These are phyloP conservation scores for Fraxinus anomala DNA, from an alignment of 257 asterid genomes.

Conservation along the genomic window DNA sequence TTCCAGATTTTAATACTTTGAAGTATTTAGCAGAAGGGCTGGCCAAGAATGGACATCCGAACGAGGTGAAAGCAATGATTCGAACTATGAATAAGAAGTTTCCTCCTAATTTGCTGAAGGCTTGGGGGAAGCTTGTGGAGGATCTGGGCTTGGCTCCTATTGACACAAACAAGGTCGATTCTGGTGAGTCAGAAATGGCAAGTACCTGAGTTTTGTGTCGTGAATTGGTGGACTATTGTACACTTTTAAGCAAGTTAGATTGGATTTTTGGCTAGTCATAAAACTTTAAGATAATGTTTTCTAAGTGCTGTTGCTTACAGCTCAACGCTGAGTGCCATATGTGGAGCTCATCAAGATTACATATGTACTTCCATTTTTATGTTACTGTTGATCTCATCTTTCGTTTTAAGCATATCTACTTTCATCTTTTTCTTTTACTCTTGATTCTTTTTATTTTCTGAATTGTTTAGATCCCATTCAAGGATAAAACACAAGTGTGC, in stretches of 20 bases:
- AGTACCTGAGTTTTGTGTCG: constrained; percentile 22
- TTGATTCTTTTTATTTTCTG: too few species aligned
- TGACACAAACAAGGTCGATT: constrained; percentile 23
- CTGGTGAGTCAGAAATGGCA: constrained; percentile 25
- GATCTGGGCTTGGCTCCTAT: constrained; percentile 54
- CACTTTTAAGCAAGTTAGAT: constrained; percentile 1
- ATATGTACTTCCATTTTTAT: not conserved
- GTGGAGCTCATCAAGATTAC: not conserved
- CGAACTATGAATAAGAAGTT: constrained; percentile 64
- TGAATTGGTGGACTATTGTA: constrained; percentile 1
- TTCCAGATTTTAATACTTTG: constrained; percentile 71
- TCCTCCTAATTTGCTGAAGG: constrained; percentile 59
- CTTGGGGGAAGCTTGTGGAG: constrained; percentile 59
- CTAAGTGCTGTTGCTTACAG: not conserved
- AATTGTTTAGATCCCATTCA: too few species aligned
- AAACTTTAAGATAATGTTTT: constrained; percentile 10
- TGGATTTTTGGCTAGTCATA: not conserved
- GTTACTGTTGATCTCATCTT: not conserved
- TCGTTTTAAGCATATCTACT: too few species aligned
- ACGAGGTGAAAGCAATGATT: constrained; percentile 61
- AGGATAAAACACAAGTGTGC: too few species aligned
- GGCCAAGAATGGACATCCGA: constrained; percentile 42
- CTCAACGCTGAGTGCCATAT: not conserved
- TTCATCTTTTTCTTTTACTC: too few species aligned
- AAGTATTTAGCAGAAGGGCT: constrained; percentile 68